Evolutionary conservation across 257 asterid species (phyloP), one percentile per base, ranked within the genome.

Genomic region (Schizonepeta tenuifolia): DNA sequence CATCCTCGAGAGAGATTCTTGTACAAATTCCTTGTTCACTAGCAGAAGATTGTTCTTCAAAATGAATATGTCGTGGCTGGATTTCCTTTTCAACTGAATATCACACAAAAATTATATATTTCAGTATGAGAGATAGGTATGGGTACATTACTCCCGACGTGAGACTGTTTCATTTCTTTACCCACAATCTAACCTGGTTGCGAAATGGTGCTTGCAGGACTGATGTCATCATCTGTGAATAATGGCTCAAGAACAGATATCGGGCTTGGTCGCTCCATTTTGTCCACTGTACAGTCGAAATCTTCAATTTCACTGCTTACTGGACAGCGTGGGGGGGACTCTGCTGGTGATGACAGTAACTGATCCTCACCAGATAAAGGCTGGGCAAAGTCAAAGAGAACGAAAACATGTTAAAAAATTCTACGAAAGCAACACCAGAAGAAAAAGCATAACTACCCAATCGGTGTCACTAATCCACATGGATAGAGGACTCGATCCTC

Each of bases 211-310:
- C 90, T 88, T 38, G 95, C 80, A 75, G 99, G 99, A 76, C 97
- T 95, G 73, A 85, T 60, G 69, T 87, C 97, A 20, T 87, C 91
- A 78, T 95, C 98, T 35, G 84, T 63, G 78, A 85, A 90, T 70
- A 87, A 59, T 43, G 92, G 96, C 80, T 95, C 99, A 13, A 95
- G 98, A 75, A 95, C 93, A 58, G 98, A 95, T 59, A 87, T 60
- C 15, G 99, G 99, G 78, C 99, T 95, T 31, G 96, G 96, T 28
- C 86, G 87, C 71, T 78, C 97, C 67, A 80, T 75, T 84, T 85
- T 87, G 62, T 85, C 86, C 38, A 63, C 69, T 4, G 69, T 69
- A 46, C 71, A 61, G 44, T 82, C 87, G 26, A 86, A 75, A 76
- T 81, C 86, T 81, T 83, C 86, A 67, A 71, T 68, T 84, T 87